Percentiles rank a stretch among this genome's conserved stretches.
These are phyloP conservation scores for Protea cynaroides DNA, from an alignment of 164 flowering plant species.

Conservation along the genomic window DNA sequence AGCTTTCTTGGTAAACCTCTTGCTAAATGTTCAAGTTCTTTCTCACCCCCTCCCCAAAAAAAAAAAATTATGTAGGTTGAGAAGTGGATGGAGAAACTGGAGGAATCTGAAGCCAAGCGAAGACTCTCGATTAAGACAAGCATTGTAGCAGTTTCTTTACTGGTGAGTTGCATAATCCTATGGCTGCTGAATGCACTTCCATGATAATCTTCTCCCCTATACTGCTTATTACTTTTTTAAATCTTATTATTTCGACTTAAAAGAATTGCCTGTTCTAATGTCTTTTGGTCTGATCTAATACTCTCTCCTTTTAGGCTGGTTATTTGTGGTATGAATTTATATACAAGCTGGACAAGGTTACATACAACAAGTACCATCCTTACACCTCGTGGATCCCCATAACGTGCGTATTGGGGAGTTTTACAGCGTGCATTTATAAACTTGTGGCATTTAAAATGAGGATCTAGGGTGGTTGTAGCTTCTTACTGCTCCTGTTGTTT, in stretches of 20 bases:
- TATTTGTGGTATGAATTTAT: constrained; percentile 88
- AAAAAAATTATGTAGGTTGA: constrained; percentile 67
- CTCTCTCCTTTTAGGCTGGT: constrained; percentile 47
- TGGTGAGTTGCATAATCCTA: constrained; percentile 44
- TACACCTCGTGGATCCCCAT: constrained; percentile 99
- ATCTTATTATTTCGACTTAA: neutral
- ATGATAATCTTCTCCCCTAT: neutral
- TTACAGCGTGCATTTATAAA: neutral
- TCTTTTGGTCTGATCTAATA: constrained; percentile 4
- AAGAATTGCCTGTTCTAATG: neutral
- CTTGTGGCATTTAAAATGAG: neutral
- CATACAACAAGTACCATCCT: constrained; percentile 91
- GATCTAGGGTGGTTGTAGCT: constrained; percentile 3
- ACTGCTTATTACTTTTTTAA: neutral
- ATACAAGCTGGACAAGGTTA: constrained; percentile 87
- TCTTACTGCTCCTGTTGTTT: constrained; percentile 9
- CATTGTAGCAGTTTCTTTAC: constrained; percentile 48
- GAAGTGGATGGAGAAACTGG: constrained; percentile 94
- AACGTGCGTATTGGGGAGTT: constrained; percentile 52
- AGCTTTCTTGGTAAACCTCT: neutral
- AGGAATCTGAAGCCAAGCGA: constrained; percentile 73
- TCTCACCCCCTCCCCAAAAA: neutral
- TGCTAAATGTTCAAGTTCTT: constrained; percentile 4
- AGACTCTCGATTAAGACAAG: constrained; percentile 58
- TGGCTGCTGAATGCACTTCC: constrained; percentile 2